phyloP scores from a whole-genome alignment of 148 eudicot genomes.

The Rhododendron ferrugineum region DNA sequence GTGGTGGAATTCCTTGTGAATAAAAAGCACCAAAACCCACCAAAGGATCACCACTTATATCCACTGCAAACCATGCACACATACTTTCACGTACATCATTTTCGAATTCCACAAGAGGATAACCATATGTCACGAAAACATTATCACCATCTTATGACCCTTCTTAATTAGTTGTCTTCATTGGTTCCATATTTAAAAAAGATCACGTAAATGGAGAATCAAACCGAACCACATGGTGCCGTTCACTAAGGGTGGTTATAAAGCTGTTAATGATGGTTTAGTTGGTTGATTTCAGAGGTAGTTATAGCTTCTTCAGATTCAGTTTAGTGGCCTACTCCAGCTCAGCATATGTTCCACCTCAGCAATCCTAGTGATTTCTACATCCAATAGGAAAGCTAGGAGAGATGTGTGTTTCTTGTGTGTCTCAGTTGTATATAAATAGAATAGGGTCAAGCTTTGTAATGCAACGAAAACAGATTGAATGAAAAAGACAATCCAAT shows the following conservation, averaged over 20 bases:
- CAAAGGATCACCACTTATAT: background rate
- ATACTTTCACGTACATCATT: background rate
- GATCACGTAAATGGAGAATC: background rate
- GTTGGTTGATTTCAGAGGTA: too few relatives aligned
- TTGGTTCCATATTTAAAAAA: background rate
- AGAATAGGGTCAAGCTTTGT: too few relatives aligned
- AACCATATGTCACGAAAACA: background rate
- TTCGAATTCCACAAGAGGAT: background rate
- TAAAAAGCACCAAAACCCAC: background rate
- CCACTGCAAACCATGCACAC: background rate
- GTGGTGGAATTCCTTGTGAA: background rate
- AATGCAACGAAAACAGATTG: too few relatives aligned
- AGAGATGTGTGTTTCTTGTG: too few relatives aligned
- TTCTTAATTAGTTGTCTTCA: background rate
- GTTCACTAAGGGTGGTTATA: too few relatives aligned
- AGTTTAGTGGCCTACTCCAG: too few relatives aligned
- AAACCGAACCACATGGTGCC: background rate
- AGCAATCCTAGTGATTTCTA: too few relatives aligned
- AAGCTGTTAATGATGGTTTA: too few relatives aligned
- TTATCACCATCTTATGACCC: background rate
- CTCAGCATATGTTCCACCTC: too few relatives aligned
- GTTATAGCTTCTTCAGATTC: too few relatives aligned
- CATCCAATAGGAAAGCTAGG: too few relatives aligned
- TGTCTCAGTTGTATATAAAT: too few relatives aligned
- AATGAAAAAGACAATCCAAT: background rate